These are phyloP conservation scores for Trametes cubensis DNA, from an alignment of 768 basidiomycete genomes.

Conservation along the genomic window DNA sequence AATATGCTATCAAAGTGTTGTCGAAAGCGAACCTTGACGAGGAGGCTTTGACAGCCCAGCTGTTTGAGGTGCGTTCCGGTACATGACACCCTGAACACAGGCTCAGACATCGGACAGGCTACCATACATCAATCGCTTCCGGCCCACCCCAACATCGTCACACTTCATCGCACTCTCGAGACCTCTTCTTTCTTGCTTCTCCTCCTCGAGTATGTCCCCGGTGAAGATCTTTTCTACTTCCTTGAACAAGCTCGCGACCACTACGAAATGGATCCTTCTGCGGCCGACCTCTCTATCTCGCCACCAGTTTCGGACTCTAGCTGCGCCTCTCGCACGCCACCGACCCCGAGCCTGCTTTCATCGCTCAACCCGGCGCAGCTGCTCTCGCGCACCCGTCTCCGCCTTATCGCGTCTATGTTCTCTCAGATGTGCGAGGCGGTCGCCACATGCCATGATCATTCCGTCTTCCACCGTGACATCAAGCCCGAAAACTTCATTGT, in stretches of 20 bases:
- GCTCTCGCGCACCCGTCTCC: constrained; percentile 84
- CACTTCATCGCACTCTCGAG: constrained; percentile 91
- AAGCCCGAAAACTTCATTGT: constrained; percentile 99
- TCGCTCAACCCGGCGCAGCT: constrained; percentile 77
- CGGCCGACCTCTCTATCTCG: constrained; percentile 27
- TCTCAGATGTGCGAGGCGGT: constrained; percentile 99
- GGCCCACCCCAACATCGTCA: constrained; percentile 91
- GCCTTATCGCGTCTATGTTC: constrained; percentile 97
- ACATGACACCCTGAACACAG: constrained; percentile 5
- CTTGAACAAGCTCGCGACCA: constrained; percentile 94
- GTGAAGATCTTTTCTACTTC: constrained; percentile 98
- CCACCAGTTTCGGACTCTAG: constrained; percentile 27
- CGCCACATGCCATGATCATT: constrained; percentile 87
- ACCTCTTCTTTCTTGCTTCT: constrained; percentile 90
- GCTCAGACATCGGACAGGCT: constrained; percentile 50
- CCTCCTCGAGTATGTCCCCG: constrained; percentile 93
- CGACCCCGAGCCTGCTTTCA: constrained; percentile 90
- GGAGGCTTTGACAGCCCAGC: constrained; percentile 85
- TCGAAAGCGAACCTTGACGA: constrained; percentile 92
- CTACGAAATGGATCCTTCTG: constrained; percentile 54
- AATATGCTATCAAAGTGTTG: constrained; percentile 95
- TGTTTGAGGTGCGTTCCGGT: constrained; percentile 71
- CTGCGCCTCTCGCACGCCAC: constrained; percentile 69
- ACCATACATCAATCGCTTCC: constrained; percentile 93
- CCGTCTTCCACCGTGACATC: constrained; percentile 96